Base-by-base conservation (phyloP, 495 filamentous ascomycete genomes). In the Glonium stellatum region DNA sequence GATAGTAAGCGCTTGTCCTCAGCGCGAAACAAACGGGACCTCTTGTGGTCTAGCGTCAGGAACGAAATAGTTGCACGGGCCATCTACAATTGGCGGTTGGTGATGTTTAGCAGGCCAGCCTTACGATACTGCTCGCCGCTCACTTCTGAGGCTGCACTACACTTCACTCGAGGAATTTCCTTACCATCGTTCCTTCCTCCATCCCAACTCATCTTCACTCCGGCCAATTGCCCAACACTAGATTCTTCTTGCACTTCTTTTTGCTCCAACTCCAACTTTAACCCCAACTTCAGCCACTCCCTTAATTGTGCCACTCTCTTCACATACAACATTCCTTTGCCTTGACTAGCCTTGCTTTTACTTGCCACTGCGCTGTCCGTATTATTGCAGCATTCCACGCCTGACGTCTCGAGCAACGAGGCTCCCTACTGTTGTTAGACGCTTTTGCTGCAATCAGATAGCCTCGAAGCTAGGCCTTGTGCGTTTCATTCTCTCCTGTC, bases 371-470 rank as follows among this genome's bases (percentile, higher is more conserved):
- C 13, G 39, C 13, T 44, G 4, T 15, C 39, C 10, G 10, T 3
- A 22, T 25, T 9, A 10, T 6, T 31, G 1, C 18, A 23, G 48
- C 48, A 51, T 51, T 51, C 48, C 23, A 27, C 48, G 1, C 12
- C 48, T 51, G 48, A 27, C 48, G 48, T 22, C 23, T 51, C 48
- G 48, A 51, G 48, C 48, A 51, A 51, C 44, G 21, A 51, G 48
- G 25, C 48, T 27, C 15, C 48, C 1, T 27, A 9, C 1, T 23
- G 9, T 23, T 51, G 48, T 21, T 23, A 18, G 48, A 23, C 13
- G 10, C 48, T 23, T 50, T 25, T 9, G 25, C 48, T 44, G 4
- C 39, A 13, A 44, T 44, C 39, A 44, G 18, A 15, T 18, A 44
- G 39, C 12, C 10, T 11, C 4, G 12, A 4, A 44, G 39, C 39